Percentiles rank a stretch among this genome's conserved stretches.
These are phyloP conservation scores for Zymoseptoria brevis DNA, from an alignment of 2,329 filamentous ascomycete genomes.

Conservation along the genomic window DNA sequence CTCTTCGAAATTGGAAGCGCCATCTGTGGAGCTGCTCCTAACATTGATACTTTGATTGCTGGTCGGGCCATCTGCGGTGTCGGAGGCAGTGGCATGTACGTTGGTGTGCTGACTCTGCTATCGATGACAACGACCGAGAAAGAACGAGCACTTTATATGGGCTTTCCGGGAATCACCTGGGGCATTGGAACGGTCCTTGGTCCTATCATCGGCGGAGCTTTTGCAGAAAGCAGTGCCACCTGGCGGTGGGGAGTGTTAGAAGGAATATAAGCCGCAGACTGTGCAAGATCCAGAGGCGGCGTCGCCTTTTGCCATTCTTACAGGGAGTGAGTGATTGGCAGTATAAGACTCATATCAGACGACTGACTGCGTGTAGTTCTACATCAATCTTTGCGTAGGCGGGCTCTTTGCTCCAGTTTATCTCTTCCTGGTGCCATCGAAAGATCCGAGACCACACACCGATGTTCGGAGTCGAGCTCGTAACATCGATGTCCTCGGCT, in stretches of 20 bases:
- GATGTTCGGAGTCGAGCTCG: not conserved
- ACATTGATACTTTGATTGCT: conserved; percentile 25
- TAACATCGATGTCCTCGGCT: not conserved
- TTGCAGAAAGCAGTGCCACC: conserved; percentile 4
- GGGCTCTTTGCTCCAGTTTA: conserved; percentile 38
- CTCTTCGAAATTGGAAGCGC: conserved; percentile 25
- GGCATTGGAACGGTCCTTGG: conserved; percentile 7
- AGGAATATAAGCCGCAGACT: no score
- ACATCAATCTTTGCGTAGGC: conserved; percentile 29
- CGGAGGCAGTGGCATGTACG: conserved; percentile 35
- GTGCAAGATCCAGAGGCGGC: no score
- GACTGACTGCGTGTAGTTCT: conserved; percentile 31
- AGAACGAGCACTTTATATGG: conserved; percentile 3
- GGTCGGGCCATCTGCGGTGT: conserved; percentile 29
- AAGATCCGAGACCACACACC: conserved; percentile 9
- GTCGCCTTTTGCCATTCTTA: no score
- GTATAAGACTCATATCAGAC: not conserved
- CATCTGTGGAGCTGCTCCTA: conserved; percentile 29
- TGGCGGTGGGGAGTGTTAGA: conserved; percentile 9
- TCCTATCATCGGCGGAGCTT: conserved; percentile 8
- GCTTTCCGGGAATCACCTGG: conserved; percentile 2
- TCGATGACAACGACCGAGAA: conserved; percentile 6
- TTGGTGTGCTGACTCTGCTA: conserved; percentile 5
- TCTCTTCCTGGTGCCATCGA: conserved; percentile 36
- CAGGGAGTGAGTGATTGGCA: not conserved